Percentiles rank a stretch among this genome's conserved stretches.
These are phyloP conservation scores for Microbotryomycetes sp. DNA, from an alignment of 1,284 basidiomycete species.

Conservation along the genomic window DNA sequence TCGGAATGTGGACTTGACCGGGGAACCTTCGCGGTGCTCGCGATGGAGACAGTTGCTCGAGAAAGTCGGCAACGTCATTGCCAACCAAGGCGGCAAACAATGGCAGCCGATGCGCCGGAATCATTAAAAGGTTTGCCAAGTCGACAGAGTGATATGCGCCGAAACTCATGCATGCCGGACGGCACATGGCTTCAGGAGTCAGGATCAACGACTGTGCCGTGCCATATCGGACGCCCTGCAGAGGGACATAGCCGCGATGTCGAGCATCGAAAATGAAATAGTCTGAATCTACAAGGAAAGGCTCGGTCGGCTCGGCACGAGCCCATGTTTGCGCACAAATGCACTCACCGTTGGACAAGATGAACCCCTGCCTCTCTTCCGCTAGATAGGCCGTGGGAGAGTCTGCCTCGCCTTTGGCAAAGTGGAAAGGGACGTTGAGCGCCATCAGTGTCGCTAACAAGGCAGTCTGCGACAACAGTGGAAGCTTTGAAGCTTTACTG, in stretches of 20 bases:
- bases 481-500: slow-evolving; percentile 4
- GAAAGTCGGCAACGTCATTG: slow-evolving; percentile 65
- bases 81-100: slow-evolving; percentile 77
- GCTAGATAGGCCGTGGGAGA: slow-evolving; percentile 77
- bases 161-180: slow-evolving; percentile 43
- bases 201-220: neutral
- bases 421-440: slow-evolving; percentile 49
- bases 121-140: slow-evolving; percentile 58
- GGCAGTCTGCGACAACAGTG: slow-evolving; percentile 15
- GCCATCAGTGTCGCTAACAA: slow-evolving; percentile 11
- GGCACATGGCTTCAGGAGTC: slow-evolving; percentile 3
- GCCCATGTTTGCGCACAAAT: no score
- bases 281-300: slow-evolving; percentile 17
- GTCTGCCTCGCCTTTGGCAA: slow-evolving; percentile 80
- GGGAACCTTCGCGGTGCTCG: slow-evolving; percentile 17
- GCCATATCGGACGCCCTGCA: slow-evolving; percentile 39
- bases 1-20: slow-evolving; percentile 1
- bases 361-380: slow-evolving; percentile 61
- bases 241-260: slow-evolving; percentile 33
- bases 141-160: slow-evolving; percentile 56
- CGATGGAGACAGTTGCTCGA: slow-evolving; percentile 39
- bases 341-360: slow-evolving; percentile 19
- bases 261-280: slow-evolving; percentile 26
- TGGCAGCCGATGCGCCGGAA: slow-evolving; percentile 66
- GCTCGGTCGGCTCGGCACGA: no score